Evolutionary conservation across 2,329 filamentous ascomycete species (phyloP), one percentile per base, ranked within the genome.

Genomic region (Chaetomiaceae sp.): DNA sequence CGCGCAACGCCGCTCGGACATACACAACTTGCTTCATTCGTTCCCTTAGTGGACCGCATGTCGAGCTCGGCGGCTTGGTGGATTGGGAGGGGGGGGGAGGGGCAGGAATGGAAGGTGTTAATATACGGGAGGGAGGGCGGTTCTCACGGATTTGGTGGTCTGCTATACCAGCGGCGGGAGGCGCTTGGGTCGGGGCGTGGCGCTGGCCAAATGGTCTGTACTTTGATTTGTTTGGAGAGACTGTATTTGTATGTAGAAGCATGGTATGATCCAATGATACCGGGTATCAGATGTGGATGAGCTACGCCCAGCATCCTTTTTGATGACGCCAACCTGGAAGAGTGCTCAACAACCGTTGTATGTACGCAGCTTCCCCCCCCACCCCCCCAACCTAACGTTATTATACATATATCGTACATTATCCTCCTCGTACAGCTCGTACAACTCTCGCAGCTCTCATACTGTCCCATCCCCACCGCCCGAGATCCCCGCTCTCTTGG

Each of bases 401-500:
- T 10, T 9, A 20, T 21, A 23, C 23, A 18, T n/a, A 23, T 10
- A 32, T 1, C 6, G 10, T 38, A 23, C 18, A 25, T 38, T 4
- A 5, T 9, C 37, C 32, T 37, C 23, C 9, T n/a, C n/a, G n/a
- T n/a, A n/a, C n/a, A n/a, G n/a, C n/a, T n/a, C n/a, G n/a, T 11
- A 18, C 7, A 3, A 16, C 14, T 5, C n/a, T 27, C 4, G 6
- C 25, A 10, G 32, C 2, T 11, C 8, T 42, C 14, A 27, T 16
- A 11, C 20, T 25, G 13, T 41, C 2, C 16, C 32, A 6, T 20
- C 51, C 1, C 20, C 36, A 2, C 23, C 47, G 7, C 34, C 38
- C 16, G 27, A 30, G 0, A 32, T 16, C 29, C 50, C 51, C 27
- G 16, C 5, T 32, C 51, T 18, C 56, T 73, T 71, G 0, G 66